Percentiles rank a stretch among this genome's conserved stretches.
Conservation (phyloP, 1,139 yeast species). For the Geotrichum bryndzae region DNA sequence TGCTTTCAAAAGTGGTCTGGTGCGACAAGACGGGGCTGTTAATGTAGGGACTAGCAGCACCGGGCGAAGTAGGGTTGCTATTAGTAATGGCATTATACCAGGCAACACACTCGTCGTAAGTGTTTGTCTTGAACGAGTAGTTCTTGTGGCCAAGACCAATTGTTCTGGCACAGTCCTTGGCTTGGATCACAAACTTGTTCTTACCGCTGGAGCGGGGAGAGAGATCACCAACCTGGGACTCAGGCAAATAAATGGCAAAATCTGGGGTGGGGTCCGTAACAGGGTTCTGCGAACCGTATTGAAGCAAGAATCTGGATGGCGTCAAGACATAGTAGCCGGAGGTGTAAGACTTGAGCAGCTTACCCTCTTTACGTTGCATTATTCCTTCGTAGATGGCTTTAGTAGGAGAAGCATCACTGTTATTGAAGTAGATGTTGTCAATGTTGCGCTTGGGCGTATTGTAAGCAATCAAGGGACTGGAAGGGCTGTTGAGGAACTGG, state of each 20-base stretch:
- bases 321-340: conserved; percentile 45
- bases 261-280: conserved; percentile 42
- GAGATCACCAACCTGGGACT: conserved; percentile 38
- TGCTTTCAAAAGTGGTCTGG: background rate
- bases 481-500: conserved; percentile 35
- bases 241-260: conserved; percentile 44
- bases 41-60: conserved; percentile 6
- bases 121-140: conserved; percentile 40
- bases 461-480: conserved; percentile 32
- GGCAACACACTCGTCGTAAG: conserved; percentile 40
- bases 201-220: conserved; percentile 35
- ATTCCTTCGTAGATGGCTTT: conserved; percentile 45
- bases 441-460: conserved; percentile 38
- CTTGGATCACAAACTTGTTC: conserved; percentile 40
- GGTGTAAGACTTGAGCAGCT: conserved; percentile 39
- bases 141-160: conserved; percentile 34
- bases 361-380: conserved; percentile 42
- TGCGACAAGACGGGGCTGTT: conserved; percentile 2
- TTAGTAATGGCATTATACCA: conserved; percentile 41
- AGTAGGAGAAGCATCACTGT: conserved; percentile 38
- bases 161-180: conserved; percentile 40
- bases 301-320: conserved; percentile 41
- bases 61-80: conserved; percentile 16
- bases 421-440: conserved; percentile 36
- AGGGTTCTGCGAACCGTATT: conserved; percentile 41